Conservation (phyloP, 192 early-diverging fungal genomes). For the Rhizophagus prolifer region DNA sequence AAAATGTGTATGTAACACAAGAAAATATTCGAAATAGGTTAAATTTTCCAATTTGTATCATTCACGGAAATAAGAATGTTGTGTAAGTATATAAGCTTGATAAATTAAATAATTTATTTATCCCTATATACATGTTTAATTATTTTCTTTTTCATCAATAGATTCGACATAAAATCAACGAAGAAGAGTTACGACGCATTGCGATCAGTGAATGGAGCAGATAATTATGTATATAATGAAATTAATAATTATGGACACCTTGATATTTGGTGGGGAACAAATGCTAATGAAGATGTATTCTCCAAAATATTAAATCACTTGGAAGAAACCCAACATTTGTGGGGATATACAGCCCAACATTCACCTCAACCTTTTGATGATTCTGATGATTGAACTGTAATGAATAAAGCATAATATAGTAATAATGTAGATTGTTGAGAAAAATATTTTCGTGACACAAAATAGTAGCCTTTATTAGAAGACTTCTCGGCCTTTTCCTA, state of each 20-base stretch:
- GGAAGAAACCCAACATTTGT: not conserved
- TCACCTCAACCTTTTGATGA: not conserved
- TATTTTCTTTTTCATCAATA: not conserved
- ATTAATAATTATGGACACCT: slow-evolving; percentile 20
- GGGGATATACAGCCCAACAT: not conserved
- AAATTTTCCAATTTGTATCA: slow-evolving; percentile 38
- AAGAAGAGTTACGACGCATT: slow-evolving; percentile 8
- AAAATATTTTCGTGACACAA: too few species aligned
- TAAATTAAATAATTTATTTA: too few species aligned
- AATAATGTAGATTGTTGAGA: too few species aligned
- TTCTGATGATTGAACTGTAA: not conserved
- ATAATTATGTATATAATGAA: not conserved
- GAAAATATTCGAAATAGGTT: slow-evolving; percentile 32
- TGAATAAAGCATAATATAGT: too few species aligned
- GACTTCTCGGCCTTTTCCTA: too few species aligned
- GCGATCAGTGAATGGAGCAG: not conserved
- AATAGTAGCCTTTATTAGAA: too few species aligned
- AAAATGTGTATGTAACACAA: slow-evolving; percentile 35
- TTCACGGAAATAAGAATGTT: slow-evolving; percentile 43
- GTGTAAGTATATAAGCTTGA: slow-evolving; percentile 26
- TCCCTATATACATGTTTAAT: not conserved
- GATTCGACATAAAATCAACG: not conserved
- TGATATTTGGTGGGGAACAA: slow-evolving; percentile 23
- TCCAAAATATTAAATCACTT: slow-evolving; percentile 7
- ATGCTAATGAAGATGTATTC: slow-evolving; percentile 9